Evolutionary conservation across 169 alveolate species (phyloP), one percentile per base, ranked within the genome.

Genomic region (Neospora caninum): DNA sequence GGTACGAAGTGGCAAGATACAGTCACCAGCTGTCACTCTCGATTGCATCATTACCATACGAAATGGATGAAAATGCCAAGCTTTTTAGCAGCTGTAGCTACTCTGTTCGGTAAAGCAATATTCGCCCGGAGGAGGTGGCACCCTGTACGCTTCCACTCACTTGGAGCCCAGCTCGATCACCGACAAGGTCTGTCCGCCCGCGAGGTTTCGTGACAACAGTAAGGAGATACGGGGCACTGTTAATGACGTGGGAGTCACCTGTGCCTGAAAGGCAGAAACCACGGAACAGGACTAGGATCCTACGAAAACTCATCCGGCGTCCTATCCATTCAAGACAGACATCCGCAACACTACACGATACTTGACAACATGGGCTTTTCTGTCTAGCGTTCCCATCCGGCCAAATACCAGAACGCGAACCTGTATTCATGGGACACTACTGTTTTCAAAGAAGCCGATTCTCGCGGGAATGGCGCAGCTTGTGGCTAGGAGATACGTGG

Each of bases 161-260:
- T 31, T 34, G 69, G 16, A 88, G 64, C 2, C 93, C 93, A 27
- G 93, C 93, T 29, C 54, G n/a, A n/a, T 88, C 93, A 13, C 93
- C 93, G 43, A 88, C 93, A 27, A 88, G 64, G 41, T 88, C 93
- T 7, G 93, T 88, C 64, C 93, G 82, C 13, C 93, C 93, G n/a
- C 22, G 34, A 29, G 93, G 93, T 67, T 88, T 88, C 38, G 93
- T 58, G 58, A 49, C 53, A 27, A 88, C 86, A 39, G 93, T 38
- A 36, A 88, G 49, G 67, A 88, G 93, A 45, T 88, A 88, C 34
- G 93, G 93, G 6, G 86, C 69, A 67, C 84, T 88, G 84, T 88
- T 88, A 20, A 88, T 53, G 0, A 67, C 93, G 13, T 88, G 93
- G 84, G 41, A 7, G 1, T n/a, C 86, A 18, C 93, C 93, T 2